These are phyloP conservation scores for Lavandula angustifolia DNA, from an alignment of 257 asterid genomes.

Conservation along the genomic window DNA sequence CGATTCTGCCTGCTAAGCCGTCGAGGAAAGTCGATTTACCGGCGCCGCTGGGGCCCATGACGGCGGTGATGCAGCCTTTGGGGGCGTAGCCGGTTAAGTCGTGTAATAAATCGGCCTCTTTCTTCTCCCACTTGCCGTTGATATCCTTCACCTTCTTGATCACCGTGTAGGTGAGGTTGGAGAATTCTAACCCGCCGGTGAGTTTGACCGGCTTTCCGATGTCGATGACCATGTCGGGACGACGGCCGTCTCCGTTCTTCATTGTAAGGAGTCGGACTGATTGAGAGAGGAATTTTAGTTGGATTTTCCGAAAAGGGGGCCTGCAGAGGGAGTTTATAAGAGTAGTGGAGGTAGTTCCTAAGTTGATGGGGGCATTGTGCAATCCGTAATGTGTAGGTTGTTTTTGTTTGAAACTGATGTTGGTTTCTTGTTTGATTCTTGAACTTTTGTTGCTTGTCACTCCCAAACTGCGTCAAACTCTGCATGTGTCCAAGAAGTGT, in stretches of 20 bases:
- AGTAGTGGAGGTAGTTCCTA: slow-evolving; percentile 49
- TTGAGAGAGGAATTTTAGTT: neutral
- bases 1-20: slow-evolving; percentile 75
- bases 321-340: slow-evolving; percentile 37
- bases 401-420: slow-evolving; percentile 28
- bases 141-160: slow-evolving; percentile 50
- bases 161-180: slow-evolving; percentile 63
- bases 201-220: slow-evolving; percentile 51
- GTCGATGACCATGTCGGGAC: slow-evolving; percentile 49
- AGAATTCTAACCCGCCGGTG: slow-evolving; percentile 60
- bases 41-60: slow-evolving; percentile 95
- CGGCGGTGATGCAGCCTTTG: slow-evolving; percentile 77
- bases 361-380: slow-evolving; percentile 40
- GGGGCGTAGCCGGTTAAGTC: slow-evolving; percentile 77
- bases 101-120: slow-evolving; percentile 62
- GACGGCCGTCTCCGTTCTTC: slow-evolving; percentile 39
- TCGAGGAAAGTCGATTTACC: slow-evolving; percentile 83
- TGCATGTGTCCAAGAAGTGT: neutral
- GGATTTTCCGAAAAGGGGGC: slow-evolving; percentile 33
- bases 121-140: slow-evolving; percentile 60
- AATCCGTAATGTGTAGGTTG: slow-evolving; percentile 43
- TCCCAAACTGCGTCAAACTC: neutral
- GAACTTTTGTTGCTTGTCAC: slow-evolving; percentile 26
- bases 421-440: slow-evolving; percentile 46
- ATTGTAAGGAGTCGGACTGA: neutral